Evolutionary conservation across 1,284 basidiomycete genomes (phyloP), one percentile per base, ranked within the genome.

Genomic region (Stygiomarasmius scandens): DNA sequence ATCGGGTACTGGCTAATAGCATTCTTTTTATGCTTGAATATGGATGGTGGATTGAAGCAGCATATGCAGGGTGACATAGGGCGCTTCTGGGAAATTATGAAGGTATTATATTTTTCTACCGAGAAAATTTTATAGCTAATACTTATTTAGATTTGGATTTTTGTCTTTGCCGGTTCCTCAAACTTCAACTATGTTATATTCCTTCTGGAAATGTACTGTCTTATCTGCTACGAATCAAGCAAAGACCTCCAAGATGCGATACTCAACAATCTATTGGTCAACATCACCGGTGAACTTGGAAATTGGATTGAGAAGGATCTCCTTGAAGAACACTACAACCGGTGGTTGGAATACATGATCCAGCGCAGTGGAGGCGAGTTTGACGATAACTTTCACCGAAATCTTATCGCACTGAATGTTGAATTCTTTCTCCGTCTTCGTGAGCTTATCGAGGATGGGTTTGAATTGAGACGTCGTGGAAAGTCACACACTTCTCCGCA

Each of bases 281-380:
- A 61, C 45, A 34, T 54, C 23, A 53, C 50, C 20, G 60, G 60
- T 16, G 52, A 56, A 23, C 59, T 49, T 24, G 65, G 63, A 1
- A 58, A 56, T 12, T 67, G 64, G 51, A 53, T 59, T 12, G 53
- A 55, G 12, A 49, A 50, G 8, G 60, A 61, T 32, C 48, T 55
- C 5, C 29, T 56, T 11, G 58, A 61, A 27, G 60, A 61, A 38
- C 60, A 61, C 43, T 56, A 56, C 46, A 61, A 59, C 29, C n/a
- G 34, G 11, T 55, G 52, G 53, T 43, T 61, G 6, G 49, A 51
- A 29, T 23, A 12, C 27, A 16, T 51, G 14, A 23, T 51, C 22
- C 20, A 38, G 12, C 22, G 16, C 3, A 32, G 32, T 6, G 22
- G 29, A 36, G 29, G 34, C 36, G 14, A 34, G 6, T 51, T 51